Evolutionary conservation across 2,329 filamentous ascomycete genomes (phyloP).

Genomic region (Calonectria pseudoreteaudii): DNA sequence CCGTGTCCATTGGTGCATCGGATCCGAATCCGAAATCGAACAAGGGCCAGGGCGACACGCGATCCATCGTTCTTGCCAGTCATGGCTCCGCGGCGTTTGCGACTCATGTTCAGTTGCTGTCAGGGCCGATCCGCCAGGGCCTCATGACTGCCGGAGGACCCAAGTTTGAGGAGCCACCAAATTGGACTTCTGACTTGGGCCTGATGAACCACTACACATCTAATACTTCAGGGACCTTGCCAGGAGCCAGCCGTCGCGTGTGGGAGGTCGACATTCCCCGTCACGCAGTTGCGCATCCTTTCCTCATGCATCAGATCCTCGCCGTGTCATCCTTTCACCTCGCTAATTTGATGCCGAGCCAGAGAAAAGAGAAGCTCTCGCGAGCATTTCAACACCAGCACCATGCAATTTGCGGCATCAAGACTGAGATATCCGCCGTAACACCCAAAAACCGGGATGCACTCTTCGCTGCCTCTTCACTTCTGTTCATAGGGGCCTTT

Average conservation of each 20-base stretch:
- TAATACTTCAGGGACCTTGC: conserved; percentile 9
- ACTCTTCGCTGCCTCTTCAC: conserved; percentile 17
- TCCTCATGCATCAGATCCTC: conserved; percentile 24
- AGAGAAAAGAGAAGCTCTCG: background rate
- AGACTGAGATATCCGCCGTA: background rate
- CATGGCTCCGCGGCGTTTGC: no score
- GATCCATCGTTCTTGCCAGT: no score
- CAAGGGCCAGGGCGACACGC: no score
- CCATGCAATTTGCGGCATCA: conserved; percentile 17
- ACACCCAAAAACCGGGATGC: conserved; percentile 13
- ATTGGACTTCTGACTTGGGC: conserved; percentile 14
- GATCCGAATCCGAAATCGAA: no score
- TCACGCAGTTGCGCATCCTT: background rate
- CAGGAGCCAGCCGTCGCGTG: conserved; percentile 5
- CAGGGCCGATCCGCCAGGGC: no score
- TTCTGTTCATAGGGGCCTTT: conserved; percentile 14
- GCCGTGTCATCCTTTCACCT: conserved; percentile 22
- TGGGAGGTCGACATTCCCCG: conserved; percentile 16
- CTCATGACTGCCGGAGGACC: background rate
- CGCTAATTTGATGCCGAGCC: background rate
- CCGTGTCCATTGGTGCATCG: no score
- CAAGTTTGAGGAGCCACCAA: background rate
- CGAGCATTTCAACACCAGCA: conserved; percentile 20
- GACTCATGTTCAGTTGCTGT: no score
- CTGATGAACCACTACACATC: conserved; percentile 20